phyloP scores from a whole-genome alignment of 1,284 basidiomycete species.

The Schizophyllum amplum region DNA sequence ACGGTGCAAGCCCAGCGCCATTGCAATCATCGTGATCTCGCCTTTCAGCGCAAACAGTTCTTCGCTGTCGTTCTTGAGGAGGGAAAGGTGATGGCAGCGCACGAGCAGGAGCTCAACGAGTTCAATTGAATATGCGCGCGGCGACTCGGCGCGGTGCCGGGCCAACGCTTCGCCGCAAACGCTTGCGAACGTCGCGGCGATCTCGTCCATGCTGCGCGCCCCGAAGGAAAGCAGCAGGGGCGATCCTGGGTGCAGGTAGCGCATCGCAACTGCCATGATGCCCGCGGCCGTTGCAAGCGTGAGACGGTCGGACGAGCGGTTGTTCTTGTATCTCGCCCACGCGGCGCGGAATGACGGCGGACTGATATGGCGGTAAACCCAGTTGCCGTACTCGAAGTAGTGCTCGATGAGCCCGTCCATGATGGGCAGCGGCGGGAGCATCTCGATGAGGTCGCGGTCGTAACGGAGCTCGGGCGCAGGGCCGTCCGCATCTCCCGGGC shows the following conservation, averaged over 20 bases:
- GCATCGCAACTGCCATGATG: conserved; percentile 62
- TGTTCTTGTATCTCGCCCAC: conserved; percentile 67
- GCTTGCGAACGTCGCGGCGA: conserved; percentile 56
- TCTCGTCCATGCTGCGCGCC: conserved; percentile 42
- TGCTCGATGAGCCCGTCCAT: conserved; percentile 65
- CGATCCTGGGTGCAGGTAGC: conserved; percentile 54
- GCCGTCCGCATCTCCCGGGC: conserved; percentile 3
- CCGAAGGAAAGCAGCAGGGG: conserved; percentile 48
- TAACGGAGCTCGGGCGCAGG: conserved; percentile 20
- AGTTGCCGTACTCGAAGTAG: conserved; percentile 80
- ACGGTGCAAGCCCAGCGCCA: conserved; percentile 75
- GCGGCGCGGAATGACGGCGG: conserved; percentile 47
- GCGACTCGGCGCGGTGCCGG: conserved; percentile 47
- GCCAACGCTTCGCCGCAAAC: conserved; percentile 60
- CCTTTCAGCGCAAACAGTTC: conserved; percentile 70
- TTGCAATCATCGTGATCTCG: conserved; percentile 62
- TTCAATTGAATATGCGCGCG: conserved; percentile 58
- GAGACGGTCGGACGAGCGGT: conserved; percentile 54
- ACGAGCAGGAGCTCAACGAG: conserved; percentile 67
- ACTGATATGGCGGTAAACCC: conserved; percentile 74
- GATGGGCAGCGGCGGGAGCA: conserved; percentile 54
- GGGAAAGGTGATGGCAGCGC: conserved; percentile 59
- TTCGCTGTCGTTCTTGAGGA: conserved; percentile 67
- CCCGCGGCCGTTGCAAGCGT: conserved; percentile 61
- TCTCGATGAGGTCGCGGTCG: conserved; percentile 59